A percentile compares a stretch with the other conserved stretches of the same genome.
phyloP scores from a whole-genome alignment of 1,284 basidiomycete species.

The Inonotus obliquus region DNA sequence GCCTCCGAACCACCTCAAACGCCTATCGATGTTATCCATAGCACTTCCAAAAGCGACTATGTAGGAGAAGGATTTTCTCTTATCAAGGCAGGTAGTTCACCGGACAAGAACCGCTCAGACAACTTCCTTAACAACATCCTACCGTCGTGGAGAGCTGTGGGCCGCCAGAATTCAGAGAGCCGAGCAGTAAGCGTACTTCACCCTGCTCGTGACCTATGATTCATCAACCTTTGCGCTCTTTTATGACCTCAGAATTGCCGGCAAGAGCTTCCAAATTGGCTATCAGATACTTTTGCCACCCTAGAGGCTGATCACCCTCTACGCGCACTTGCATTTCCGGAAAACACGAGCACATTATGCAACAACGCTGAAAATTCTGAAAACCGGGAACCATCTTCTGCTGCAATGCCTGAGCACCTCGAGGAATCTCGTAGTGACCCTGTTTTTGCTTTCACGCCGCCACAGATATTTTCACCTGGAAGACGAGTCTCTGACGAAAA shows the following conservation, averaged over 20 bases:
- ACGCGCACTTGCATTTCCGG: conserved; percentile 31
- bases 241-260: neutral
- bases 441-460: conserved; percentile 7
- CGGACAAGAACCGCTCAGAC: neutral
- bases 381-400: neutral
- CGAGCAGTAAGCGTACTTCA: neutral
- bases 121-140: neutral
- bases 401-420: neutral
- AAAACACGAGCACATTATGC: neutral
- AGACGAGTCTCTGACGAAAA: neutral
- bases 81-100: conserved; percentile 35
- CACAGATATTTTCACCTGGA: neutral
- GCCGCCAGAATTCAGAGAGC: neutral
- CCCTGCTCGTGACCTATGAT: neutral
- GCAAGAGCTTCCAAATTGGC: conserved; percentile 40
- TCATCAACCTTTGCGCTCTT: neutral
- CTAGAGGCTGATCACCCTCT: conserved; percentile 42
- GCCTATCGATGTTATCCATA: conserved; percentile 39
- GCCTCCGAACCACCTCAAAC: conserved; percentile 36
- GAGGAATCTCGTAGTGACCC: neutral
- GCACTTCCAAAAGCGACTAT: conserved; percentile 26
- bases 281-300: conserved; percentile 37
- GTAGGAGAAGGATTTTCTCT: conserved; percentile 39
- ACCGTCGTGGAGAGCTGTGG: conserved; percentile 9
- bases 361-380: neutral